These are phyloP conservation scores for Zygosaccharomyces rouxii DNA, from an alignment of 805 yeast species.

Conservation along the genomic window DNA sequence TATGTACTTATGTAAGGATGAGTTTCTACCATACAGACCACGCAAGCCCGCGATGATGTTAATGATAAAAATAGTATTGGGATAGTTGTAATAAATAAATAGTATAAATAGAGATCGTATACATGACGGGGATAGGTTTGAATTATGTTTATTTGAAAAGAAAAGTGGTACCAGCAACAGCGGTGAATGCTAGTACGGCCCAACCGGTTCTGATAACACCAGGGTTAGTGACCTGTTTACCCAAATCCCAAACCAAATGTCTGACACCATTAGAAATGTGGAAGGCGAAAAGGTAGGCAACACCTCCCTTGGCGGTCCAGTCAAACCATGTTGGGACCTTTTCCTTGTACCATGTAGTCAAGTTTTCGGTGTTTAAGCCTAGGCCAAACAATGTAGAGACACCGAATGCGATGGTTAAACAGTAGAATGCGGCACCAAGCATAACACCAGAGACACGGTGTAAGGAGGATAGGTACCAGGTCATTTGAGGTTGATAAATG, in stretches of 20 bases:
- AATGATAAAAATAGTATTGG: neutral
- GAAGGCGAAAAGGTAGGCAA: constrained; percentile 81
- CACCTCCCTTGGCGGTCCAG: constrained; percentile 58
- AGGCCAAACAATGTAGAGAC: constrained; percentile 61
- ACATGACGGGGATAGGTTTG: neutral
- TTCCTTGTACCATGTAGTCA: constrained; percentile 43
- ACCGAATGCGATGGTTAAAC: constrained; percentile 70
- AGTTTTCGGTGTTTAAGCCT: constrained; percentile 33
- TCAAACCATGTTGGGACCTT: constrained; percentile 63
- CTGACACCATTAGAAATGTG: constrained; percentile 85
- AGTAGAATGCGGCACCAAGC: constrained; percentile 75
- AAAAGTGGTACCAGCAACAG: constrained; percentile 48
- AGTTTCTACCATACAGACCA: neutral
- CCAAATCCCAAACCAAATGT: constrained; percentile 91
- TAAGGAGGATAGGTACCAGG: constrained; percentile 71
- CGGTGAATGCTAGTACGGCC: constrained; percentile 63
- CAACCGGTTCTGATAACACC: constrained; percentile 94
- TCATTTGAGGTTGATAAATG: constrained; percentile 87
- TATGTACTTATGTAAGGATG: too few species aligned
- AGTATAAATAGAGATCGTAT: neutral
- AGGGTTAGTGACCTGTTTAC: constrained; percentile 69
- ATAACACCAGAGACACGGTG: constrained; percentile 89
- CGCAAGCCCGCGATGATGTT: neutral
- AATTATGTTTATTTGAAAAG: constrained; percentile 8
- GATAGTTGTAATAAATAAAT: constrained; percentile 5